Percentiles rank a stretch among this genome's conserved stretches.
These are phyloP conservation scores for Botryotinia globosa DNA, from an alignment of 2,329 filamentous ascomycete species.

Conservation along the genomic window DNA sequence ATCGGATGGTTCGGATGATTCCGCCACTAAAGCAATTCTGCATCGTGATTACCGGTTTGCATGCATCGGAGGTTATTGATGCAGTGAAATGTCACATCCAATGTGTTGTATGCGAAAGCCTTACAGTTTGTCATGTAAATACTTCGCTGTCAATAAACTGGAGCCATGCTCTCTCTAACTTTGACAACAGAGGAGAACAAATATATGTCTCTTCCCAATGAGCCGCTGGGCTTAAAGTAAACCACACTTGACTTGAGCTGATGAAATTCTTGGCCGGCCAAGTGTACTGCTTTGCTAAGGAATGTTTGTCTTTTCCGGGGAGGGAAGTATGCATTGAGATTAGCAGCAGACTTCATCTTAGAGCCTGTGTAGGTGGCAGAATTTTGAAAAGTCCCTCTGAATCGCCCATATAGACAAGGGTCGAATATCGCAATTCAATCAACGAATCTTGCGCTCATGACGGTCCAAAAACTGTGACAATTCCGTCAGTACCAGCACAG, in stretches of 20 bases:
- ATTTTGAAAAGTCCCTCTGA: background rate
- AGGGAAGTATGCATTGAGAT: background rate
- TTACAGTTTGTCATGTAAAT: background rate
- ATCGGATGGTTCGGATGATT: constrained; percentile 14
- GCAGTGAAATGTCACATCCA: constrained; percentile 8
- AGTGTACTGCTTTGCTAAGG: background rate
- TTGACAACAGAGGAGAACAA: background rate
- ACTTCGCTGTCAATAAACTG: constrained; percentile 11
- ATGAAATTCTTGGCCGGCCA: background rate
- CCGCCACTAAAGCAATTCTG: constrained; percentile 5
- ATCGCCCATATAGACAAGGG: background rate
- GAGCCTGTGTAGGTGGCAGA: background rate
- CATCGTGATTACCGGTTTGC: background rate
- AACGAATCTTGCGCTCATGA: background rate
- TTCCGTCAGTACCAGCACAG: constrained; percentile 61
- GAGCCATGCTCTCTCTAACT: background rate
- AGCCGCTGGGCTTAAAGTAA: background rate
- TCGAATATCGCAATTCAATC: background rate
- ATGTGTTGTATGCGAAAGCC: background rate
- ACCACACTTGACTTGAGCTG: background rate
- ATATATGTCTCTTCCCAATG: background rate
- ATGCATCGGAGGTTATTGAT: constrained; percentile 12
- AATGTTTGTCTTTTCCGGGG: background rate
- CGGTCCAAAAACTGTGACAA: constrained; percentile 61
- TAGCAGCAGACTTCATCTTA: background rate